Evolutionary conservation across 2,329 filamentous ascomycete species (phyloP), one percentile per base, ranked within the genome.

Genomic region (Fusarium sp.): DNA sequence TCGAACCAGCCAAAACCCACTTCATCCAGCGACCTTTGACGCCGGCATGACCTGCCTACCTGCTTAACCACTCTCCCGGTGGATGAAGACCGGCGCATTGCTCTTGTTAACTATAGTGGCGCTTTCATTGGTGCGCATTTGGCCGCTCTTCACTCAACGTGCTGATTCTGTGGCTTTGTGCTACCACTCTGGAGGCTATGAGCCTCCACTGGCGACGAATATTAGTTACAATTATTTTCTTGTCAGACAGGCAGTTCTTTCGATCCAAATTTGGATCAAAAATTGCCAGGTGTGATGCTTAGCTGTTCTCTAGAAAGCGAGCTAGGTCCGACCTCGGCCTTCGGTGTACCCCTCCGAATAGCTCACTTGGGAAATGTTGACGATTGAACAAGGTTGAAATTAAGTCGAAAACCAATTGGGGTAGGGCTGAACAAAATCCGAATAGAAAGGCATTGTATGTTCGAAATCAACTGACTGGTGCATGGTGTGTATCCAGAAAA

Each of bases 111-210:
- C 68, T 66, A 75, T 63, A 38, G 39, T 63, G 48, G 47, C 64
- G 63, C 58, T 68, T 70, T 64, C 56, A 75, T 75, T 75, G 73
- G 73, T 55, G 73, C 73, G 73, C 73, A 75, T 73, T 75, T 71
- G 54, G 39, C 39, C 55, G 24, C 58, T 62, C 57, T 56, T 62
- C 43, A 33, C 49, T 66, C 46, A 57, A 63, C 39, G 46, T 63
- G 60, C 63, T 61, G 59, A 35, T 61, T 70, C 44, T 65, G 41
- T 33, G 52, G 47, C 53, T 49, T 26, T 21, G 26, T 65, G 46
- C 55, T 63, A 29, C 52, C 29, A 53, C 41, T 59, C 46, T 38
- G 23, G 41, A 60, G 29, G 24, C 20, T 31, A 53, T 54, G 64
- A 56, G 57, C 63, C 57, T 57, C 55, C 42, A 53, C 50, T 46